A percentile compares a stretch with the other conserved stretches of the same genome.
Conservation (phyloP, 179 eudicot genomes). For the Actinidia arguta region DNA sequence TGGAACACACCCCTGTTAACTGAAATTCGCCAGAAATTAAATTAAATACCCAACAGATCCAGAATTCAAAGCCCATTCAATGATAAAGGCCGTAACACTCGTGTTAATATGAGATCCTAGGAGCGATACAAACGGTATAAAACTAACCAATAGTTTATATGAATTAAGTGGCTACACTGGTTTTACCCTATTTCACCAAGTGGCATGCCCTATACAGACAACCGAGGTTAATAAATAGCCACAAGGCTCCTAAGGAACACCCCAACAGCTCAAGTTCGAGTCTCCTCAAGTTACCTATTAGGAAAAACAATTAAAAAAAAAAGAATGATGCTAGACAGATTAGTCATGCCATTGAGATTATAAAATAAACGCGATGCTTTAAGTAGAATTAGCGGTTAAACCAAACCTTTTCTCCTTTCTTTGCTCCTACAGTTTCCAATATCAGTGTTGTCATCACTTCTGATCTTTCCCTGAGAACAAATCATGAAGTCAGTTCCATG, state of each 20-base stretch:
- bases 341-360: neutral
- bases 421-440: conserved; percentile 38
- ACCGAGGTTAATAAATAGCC: too few species aligned
- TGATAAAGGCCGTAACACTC: too few species aligned
- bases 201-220: too few species aligned
- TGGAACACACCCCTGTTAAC: too few species aligned
- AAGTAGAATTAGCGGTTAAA: neutral
- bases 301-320: neutral
- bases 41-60: too few species aligned
- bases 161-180: too few species aligned
- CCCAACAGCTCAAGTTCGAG: neutral
- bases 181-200: too few species aligned
- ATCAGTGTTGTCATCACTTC: conserved; percentile 47
- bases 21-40: too few species aligned
- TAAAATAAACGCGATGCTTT: neutral
- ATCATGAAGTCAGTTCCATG: neutral
- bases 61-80: too few species aligned
- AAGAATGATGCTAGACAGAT: neutral
- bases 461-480: conserved; percentile 56
- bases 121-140: too few species aligned
- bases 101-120: too few species aligned
- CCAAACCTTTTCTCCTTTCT: conserved; percentile 63
- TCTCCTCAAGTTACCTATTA: neutral
- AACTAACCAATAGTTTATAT: too few species aligned
- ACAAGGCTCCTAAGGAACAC: neutral